Conservation (phyloP, 2,329 filamentous ascomycete genomes). For the Fusarium nisikadoi region DNA sequence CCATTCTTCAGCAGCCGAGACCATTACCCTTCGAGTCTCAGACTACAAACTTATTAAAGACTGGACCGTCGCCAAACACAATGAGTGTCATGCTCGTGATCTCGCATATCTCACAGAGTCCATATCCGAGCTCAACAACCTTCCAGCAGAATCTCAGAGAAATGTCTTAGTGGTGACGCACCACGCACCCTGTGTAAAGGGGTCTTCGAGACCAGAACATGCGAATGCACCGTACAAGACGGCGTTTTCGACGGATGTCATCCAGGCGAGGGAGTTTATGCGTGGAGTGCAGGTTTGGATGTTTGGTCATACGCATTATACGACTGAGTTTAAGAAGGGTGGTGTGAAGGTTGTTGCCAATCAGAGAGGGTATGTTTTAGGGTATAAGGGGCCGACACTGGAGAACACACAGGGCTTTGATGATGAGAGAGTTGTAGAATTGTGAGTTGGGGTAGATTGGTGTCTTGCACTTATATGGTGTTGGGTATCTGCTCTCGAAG, state of each 20-base stretch:
- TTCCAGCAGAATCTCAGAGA: slow-evolving; percentile 21
- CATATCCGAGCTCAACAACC: slow-evolving; percentile 44
- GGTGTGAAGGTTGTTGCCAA: slow-evolving; percentile 56
- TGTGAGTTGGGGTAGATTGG: slow-evolving; percentile 10
- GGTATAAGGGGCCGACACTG: slow-evolving; percentile 36
- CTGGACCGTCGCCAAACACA: slow-evolving; percentile 64
- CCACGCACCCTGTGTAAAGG: slow-evolving; percentile 63
- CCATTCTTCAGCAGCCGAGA: slow-evolving; percentile 49
- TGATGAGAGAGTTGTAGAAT: slow-evolving; percentile 37
- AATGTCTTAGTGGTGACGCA: slow-evolving; percentile 64
- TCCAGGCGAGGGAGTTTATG: slow-evolving; percentile 45
- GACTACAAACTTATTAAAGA: slow-evolving; percentile 65
- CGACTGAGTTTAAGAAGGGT: slow-evolving; percentile 48
- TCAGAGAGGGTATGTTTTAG: slow-evolving; percentile 56
- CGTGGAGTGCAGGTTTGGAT: slow-evolving; percentile 53
- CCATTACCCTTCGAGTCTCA: slow-evolving; percentile 58
- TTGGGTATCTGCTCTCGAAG: neutral
- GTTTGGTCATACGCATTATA: slow-evolving; percentile 62
- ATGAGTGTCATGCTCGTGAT: slow-evolving; percentile 58
- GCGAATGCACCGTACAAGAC: slow-evolving; percentile 56
- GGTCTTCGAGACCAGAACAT: slow-evolving; percentile 62
- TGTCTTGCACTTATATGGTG: neutral
- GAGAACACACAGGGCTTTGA: slow-evolving; percentile 41
- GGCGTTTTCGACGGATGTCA: slow-evolving; percentile 64
- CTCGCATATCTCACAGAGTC: slow-evolving; percentile 60